phyloP scores from a whole-genome alignment of 352 stramenopile genomes.

The Thalassiosira allenii region DNA sequence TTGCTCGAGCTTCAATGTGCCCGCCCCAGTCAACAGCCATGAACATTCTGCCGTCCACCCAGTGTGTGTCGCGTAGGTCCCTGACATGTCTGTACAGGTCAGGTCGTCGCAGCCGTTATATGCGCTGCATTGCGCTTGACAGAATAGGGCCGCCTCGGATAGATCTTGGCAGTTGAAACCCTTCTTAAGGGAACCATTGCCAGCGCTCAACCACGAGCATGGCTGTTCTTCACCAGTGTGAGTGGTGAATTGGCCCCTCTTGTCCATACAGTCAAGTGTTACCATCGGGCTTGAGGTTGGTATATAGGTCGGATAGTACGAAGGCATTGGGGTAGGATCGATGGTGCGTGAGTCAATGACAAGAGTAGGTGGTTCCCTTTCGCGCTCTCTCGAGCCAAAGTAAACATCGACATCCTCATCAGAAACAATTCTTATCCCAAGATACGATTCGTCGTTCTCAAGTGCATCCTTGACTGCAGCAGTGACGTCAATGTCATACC shows the following conservation, averaged over 20 bases:
- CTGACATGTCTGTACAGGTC: slow-evolving; percentile 42
- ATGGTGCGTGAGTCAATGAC: slow-evolving; percentile 43
- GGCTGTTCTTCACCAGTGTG: slow-evolving; percentile 40
- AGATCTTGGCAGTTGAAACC: slow-evolving; percentile 47
- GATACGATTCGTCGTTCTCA: slow-evolving; percentile 24
- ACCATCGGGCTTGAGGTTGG: slow-evolving; percentile 32
- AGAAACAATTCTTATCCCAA: slow-evolving; percentile 52
- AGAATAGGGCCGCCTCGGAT: slow-evolving; percentile 37
- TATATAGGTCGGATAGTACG: slow-evolving; percentile 3
- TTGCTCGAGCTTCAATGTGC: slow-evolving; percentile 40
- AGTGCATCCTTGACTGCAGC: slow-evolving; percentile 51
- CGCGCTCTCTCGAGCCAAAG: slow-evolving; percentile 51
- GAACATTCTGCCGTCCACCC: slow-evolving; percentile 46
- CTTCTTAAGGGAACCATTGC: slow-evolving; percentile 46
- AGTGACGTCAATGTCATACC: slow-evolving; percentile 57
- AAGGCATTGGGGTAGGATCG: slow-evolving; percentile 27
- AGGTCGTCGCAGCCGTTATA: slow-evolving; percentile 58
- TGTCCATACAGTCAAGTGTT: slow-evolving; percentile 46
- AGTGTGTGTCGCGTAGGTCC: slow-evolving; percentile 47
- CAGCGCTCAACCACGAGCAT: slow-evolving; percentile 56
- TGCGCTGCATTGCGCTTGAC: slow-evolving; percentile 48
- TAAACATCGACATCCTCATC: slow-evolving; percentile 31
- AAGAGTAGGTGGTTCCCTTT: slow-evolving; percentile 36
- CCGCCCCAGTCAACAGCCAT: slow-evolving; percentile 45
- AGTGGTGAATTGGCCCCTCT: slow-evolving; percentile 39